Conservation (phyloP, 164 flowering plant genomes). For the Brasenia schreberi region DNA sequence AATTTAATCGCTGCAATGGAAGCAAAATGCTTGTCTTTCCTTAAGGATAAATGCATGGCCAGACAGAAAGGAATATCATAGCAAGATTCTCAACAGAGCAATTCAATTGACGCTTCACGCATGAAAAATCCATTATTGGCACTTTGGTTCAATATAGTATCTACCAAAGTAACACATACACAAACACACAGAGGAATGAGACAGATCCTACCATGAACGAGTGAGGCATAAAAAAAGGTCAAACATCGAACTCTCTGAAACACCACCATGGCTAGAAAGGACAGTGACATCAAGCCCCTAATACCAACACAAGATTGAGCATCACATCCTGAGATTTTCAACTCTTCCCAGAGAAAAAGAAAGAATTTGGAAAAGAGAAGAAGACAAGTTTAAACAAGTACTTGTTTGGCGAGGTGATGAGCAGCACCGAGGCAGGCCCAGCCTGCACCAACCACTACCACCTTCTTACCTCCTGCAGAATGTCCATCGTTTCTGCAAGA, state of each 20-base stretch:
- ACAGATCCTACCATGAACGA: neutral
- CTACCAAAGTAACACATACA: too few species aligned
- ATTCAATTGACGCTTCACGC: too few species aligned
- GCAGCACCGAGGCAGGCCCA: constrained; percentile 68
- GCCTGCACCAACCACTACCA: constrained; percentile 45
- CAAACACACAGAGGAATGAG: neutral
- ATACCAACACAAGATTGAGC: constrained; percentile 3
- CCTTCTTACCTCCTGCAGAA: constrained; percentile 28
- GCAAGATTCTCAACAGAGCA: too few species aligned
- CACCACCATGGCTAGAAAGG: constrained; percentile 22
- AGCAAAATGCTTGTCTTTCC: too few species aligned
- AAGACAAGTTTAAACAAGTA: constrained; percentile 4
- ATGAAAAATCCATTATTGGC: too few species aligned
- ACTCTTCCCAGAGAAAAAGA: neutral
- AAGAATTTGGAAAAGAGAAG: neutral
- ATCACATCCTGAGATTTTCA: neutral
- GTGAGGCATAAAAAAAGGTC: neutral
- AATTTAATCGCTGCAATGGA: too few species aligned
- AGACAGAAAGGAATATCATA: too few species aligned
- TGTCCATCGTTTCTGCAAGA: constrained; percentile 19
- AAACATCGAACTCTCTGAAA: neutral
- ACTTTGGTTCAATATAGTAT: too few species aligned
- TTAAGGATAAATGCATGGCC: too few species aligned
- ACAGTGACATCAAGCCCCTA: constrained; percentile 56
- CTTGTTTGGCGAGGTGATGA: constrained; percentile 60